Percentiles rank a stretch among this genome's conserved stretches.
Conservation (phyloP, 2,329 filamentous ascomycete species). For the Akanthomyces lecanii region DNA sequence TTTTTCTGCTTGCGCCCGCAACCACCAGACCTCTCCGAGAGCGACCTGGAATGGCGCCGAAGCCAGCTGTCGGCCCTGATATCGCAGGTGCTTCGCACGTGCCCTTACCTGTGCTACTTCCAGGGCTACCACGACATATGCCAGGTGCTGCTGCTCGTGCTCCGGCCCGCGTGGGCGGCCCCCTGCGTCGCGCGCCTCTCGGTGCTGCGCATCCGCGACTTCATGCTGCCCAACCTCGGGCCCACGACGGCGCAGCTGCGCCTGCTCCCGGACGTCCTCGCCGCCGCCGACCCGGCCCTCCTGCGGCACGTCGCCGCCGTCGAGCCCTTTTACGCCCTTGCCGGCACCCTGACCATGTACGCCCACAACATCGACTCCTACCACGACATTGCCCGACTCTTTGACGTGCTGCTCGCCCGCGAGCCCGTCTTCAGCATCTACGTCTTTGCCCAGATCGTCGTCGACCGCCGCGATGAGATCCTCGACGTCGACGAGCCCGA, state of each 20-base stretch:
- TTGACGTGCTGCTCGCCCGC: conserved; percentile 83
- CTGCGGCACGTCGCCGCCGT: conserved; percentile 70
- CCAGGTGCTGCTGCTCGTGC: conserved; percentile 86
- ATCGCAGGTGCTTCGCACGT: conserved; percentile 68
- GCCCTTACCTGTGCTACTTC: conserved; percentile 89
- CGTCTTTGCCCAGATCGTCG: conserved; percentile 83
- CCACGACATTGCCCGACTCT: conserved; percentile 80
- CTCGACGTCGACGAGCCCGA: conserved; percentile 88
- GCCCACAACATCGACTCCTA: conserved; percentile 93
- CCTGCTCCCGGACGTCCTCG: conserved; percentile 78
- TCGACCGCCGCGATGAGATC: conserved; percentile 77
- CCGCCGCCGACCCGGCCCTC: conserved; percentile 65
- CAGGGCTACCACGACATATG: conserved; percentile 99
- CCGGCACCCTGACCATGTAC: conserved; percentile 93
- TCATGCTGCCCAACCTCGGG: conserved; percentile 86
- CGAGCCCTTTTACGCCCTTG: conserved; percentile 86
- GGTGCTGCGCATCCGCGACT: conserved; percentile 86
- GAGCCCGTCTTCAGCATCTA: conserved; percentile 90
- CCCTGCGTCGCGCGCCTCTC: conserved; percentile 75
- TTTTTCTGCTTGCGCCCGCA: no score
- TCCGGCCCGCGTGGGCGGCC: conserved; percentile 59
- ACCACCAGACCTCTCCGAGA: conserved; percentile 58
- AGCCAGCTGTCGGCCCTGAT: conserved; percentile 76
- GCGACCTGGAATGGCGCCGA: conserved; percentile 68
- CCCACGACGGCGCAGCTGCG: conserved; percentile 82